phyloP scores from a whole-genome alignment of 192 early-diverging fungal genomes.

The Kappamyces sp. region DNA sequence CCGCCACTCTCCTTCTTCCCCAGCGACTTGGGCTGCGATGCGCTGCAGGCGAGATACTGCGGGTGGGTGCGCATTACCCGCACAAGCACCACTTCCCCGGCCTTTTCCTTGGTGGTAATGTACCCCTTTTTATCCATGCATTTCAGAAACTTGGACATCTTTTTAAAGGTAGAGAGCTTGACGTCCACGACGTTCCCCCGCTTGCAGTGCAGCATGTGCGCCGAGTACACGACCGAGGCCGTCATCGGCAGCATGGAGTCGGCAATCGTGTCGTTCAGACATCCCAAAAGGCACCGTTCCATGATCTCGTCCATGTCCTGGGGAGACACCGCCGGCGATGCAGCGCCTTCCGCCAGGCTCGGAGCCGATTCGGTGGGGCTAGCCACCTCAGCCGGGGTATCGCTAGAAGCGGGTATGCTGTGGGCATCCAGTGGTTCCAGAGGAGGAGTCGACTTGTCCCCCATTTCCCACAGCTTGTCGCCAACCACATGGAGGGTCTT shows the following conservation, averaged over 20 bases:
- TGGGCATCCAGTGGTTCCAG: slow-evolving; percentile 21
- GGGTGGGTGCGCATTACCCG: slow-evolving; percentile 59
- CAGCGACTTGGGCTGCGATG: neutral
- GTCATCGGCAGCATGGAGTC: slow-evolving; percentile 64
- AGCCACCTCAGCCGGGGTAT: neutral
- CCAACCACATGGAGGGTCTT: slow-evolving; percentile 65
- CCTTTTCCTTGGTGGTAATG: slow-evolving; percentile 74
- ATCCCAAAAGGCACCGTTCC: slow-evolving; percentile 61
- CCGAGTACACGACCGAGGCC: slow-evolving; percentile 68
- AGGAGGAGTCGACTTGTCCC: slow-evolving; percentile 58
- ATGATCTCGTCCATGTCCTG: slow-evolving; percentile 72
- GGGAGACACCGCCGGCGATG: slow-evolving; percentile 4
- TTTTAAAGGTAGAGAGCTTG: slow-evolving; percentile 80
- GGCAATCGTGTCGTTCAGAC: slow-evolving; percentile 61
- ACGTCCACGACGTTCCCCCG: slow-evolving; percentile 68
- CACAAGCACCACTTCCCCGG: slow-evolving; percentile 54
- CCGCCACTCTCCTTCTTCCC: neutral
- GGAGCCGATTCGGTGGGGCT: slow-evolving; percentile 12
- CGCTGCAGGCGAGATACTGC: slow-evolving; percentile 31
- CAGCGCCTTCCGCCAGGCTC: neutral
- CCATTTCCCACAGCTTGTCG: slow-evolving; percentile 76
- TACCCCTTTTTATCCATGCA: slow-evolving; percentile 77
- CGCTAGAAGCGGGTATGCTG: slow-evolving; percentile 14
- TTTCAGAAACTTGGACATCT: slow-evolving; percentile 77
- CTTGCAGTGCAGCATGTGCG: slow-evolving; percentile 65